These are phyloP conservation scores for Fusarium newnesense DNA, from an alignment of 2,329 filamentous ascomycete genomes.

Conservation along the genomic window DNA sequence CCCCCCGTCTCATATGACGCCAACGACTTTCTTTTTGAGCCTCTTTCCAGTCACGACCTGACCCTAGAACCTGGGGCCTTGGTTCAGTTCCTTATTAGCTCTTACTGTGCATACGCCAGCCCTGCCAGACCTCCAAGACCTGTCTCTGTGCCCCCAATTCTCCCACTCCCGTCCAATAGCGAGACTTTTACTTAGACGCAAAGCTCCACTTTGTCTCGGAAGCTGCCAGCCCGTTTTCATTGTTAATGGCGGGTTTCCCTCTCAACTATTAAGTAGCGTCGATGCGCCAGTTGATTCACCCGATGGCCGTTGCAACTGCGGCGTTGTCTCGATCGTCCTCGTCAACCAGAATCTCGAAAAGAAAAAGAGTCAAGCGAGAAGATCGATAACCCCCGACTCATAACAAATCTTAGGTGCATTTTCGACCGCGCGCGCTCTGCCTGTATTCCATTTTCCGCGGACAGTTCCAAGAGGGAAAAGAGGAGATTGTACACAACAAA, in stretches of 20 bases:
- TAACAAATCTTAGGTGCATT: not conserved
- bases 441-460: not conserved
- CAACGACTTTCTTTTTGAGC: constrained; percentile 30
- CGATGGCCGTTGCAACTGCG: constrained; percentile 18
- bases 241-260: not conserved
- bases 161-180: constrained; percentile 1
- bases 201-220: constrained; percentile 24
- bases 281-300: constrained; percentile 18
- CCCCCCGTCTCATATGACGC: constrained; percentile 31
- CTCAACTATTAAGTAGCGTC: constrained; percentile 33
- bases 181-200: not conserved
- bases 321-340: constrained; percentile 23
- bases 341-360: constrained; percentile 9
- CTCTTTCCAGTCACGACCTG: not conserved
- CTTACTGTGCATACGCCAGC: constrained; percentile 11
- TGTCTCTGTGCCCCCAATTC: not conserved
- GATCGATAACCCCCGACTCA: not conserved
- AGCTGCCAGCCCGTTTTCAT: constrained; percentile 19
- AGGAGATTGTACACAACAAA: not conserved
- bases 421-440: not conserved
- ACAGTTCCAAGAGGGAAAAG: not conserved
- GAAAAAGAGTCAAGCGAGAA: not conserved
- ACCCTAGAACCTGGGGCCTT: constrained; percentile 7
- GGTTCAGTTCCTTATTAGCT: not conserved
- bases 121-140: not conserved